Evolutionary conservation across 2,329 filamentous ascomycete genomes (phyloP), one percentile per base, ranked within the genome.

Genomic region (Sporothrix pseudoabietina): DNA sequence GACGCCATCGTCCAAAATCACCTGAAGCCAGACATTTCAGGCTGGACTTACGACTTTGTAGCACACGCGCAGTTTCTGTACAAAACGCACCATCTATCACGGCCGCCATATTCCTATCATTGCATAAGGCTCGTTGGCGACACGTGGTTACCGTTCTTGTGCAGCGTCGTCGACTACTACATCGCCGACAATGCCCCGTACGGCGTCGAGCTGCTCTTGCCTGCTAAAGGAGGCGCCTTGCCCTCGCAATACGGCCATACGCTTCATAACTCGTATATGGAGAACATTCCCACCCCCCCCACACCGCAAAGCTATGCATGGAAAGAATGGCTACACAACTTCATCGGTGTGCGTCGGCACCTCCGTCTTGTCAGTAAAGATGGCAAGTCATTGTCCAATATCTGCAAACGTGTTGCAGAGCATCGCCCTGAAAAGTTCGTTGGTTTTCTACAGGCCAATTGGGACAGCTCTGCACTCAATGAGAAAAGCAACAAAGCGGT

Each of bases 381-480:
- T 14, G 63, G 63, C 4, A 47, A 12, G 14, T 19, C 14, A 9
- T 59, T 41, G n/a, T 68, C 71, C 12, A 14, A 12, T 16, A 59
- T 68, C n/a, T 66, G 61, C 35, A 47, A 35, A 6, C 59, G 47
- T 26, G 26, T 72, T 16, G 71, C 61, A 5, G 7, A 49, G 10
- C 49, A 39, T 22, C 52, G 16, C 7, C 71, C 71, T 2, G 61
- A 68, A 5, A 68, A 72, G 49, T 68, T 72, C 22, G 6, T 72
- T 4, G 52, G 49, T 8, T 66, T 55, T 14, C 19, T 72, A 22
- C 59, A 59, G 16, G 22, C 32, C 3, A 32, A 47, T 14, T 72
- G 71, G 71, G 35, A 6, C 3, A 4, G 32, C n/a, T 41, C 35
- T 9, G 4, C 6, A 10, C 22, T 10, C 35, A 54, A 9, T 3